Conservation (phyloP, 148 eudicot genomes). For the Persicaria maculosa region DNA sequence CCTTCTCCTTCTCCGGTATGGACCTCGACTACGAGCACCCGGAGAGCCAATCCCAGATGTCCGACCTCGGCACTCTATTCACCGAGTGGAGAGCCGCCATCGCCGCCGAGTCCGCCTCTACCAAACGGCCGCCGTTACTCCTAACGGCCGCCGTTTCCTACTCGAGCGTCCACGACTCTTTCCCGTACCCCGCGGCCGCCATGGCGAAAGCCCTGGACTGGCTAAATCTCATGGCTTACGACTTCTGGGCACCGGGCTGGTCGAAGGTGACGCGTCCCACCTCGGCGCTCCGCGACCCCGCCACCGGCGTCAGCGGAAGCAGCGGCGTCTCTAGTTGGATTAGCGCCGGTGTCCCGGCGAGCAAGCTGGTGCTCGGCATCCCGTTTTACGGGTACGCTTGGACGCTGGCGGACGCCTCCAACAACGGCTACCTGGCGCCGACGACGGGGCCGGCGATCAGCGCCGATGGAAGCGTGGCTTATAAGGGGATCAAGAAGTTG, state of each 20-base stretch:
- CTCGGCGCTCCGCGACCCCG: slow-evolving; percentile 31
- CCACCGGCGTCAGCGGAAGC: slow-evolving; percentile 28
- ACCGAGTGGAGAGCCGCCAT: slow-evolving; percentile 45
- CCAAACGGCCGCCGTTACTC: slow-evolving; percentile 21
- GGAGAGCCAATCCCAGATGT: slow-evolving; percentile 25
- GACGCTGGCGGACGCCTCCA: slow-evolving; percentile 23
- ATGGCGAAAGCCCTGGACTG: slow-evolving; percentile 25
- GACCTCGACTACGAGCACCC: slow-evolving; percentile 66
- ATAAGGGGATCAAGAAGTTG: slow-evolving; percentile 20
- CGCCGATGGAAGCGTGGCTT: slow-evolving; percentile 17
- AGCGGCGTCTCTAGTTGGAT: slow-evolving; percentile 35
- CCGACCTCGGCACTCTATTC: slow-evolving; percentile 29
- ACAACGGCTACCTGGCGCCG: slow-evolving; percentile 33
- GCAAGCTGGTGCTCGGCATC: slow-evolving; percentile 35
- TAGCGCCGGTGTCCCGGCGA: slow-evolving; percentile 20
- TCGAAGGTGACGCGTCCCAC: slow-evolving; percentile 22
- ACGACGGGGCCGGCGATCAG: slow-evolving; percentile 19
- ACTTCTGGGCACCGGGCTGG: slow-evolving; percentile 25
- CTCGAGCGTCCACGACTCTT: slow-evolving; percentile 20
- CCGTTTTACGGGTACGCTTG: slow-evolving; percentile 52
- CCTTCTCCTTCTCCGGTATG: slow-evolving; percentile 34
- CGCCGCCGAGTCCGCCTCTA: slow-evolving; percentile 18
- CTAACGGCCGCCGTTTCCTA: slow-evolving; percentile 39
- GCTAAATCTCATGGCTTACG: slow-evolving; percentile 41
- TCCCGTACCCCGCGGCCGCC: slow-evolving; percentile 16